phyloP scores from a whole-genome alignment of 208 protist species.

The Trypanosoma scelopori region DNA sequence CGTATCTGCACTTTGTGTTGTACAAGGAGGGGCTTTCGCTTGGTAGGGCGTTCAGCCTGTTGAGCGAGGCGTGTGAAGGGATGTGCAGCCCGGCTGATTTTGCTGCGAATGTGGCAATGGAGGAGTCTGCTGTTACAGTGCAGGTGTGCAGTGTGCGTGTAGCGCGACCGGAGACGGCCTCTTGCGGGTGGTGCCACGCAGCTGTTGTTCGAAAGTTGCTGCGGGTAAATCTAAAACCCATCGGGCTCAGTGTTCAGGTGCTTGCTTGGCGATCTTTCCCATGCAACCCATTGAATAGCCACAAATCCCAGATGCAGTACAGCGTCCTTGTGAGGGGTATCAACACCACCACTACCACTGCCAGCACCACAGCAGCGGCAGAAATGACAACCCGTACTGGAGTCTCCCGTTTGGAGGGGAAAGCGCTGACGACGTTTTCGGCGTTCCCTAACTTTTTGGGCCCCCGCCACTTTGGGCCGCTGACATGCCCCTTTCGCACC shows the following conservation, averaged over 20 bases:
- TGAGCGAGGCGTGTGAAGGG: slow-evolving; percentile 39
- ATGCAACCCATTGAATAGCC: slow-evolving; percentile 21
- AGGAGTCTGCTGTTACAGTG: slow-evolving; percentile 45
- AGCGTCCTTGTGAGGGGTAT: slow-evolving; percentile 67
- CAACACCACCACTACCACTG: slow-evolving; percentile 25
- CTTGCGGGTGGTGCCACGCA: not conserved
- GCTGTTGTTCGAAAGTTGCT: slow-evolving; percentile 14
- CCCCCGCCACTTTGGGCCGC: slow-evolving; percentile 61
- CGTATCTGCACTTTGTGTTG: slow-evolving; percentile 62
- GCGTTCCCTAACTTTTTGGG: slow-evolving; percentile 75
- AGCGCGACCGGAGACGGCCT: not conserved
- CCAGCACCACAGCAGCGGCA: too few species aligned
- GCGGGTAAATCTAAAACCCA: slow-evolving; percentile 20
- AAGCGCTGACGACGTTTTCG: slow-evolving; percentile 26
- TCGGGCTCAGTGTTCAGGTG: slow-evolving; percentile 35
- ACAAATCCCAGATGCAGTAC: slow-evolving; percentile 50
- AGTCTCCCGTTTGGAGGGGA: slow-evolving; percentile 33
- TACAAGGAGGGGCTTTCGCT: slow-evolving; percentile 54
- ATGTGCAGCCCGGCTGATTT: slow-evolving; percentile 28
- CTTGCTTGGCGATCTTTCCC: slow-evolving; percentile 35
- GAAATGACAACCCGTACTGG: too few species aligned
- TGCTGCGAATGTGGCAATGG: slow-evolving; percentile 31
- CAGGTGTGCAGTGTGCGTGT: slow-evolving; percentile 56
- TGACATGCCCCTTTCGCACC: slow-evolving; percentile 49
- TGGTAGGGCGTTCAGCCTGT: slow-evolving; percentile 23